Conservation (phyloP, 805 yeast species). For the Scheffersomyces lignosus region DNA sequence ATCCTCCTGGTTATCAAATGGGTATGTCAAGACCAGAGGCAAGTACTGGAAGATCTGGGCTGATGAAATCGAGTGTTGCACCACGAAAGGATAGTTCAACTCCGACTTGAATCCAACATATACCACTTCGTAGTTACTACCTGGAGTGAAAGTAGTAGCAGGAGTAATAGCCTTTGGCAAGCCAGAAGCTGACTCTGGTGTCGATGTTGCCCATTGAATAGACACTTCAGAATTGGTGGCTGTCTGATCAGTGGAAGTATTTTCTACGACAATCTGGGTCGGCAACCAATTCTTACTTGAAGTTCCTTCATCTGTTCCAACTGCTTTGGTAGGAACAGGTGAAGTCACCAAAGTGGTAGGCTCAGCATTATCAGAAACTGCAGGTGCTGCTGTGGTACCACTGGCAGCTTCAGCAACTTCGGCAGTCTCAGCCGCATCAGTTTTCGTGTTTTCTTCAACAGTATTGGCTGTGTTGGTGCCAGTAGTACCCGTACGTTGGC, state of each 20-base stretch:
- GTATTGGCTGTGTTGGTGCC: too few species aligned
- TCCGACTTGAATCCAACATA: constrained; percentile 77
- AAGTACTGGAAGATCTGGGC: constrained; percentile 85
- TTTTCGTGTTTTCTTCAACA: too few species aligned
- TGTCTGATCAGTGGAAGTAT: constrained; percentile 14
- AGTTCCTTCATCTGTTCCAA: constrained; percentile 1
- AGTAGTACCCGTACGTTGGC: too few species aligned
- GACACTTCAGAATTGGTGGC: constrained; percentile 4
- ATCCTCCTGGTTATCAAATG: constrained; percentile 45
- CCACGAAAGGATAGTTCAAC: constrained; percentile 84
- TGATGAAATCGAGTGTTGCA: constrained; percentile 66
- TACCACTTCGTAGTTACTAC: constrained; percentile 50
- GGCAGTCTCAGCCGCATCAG: too few species aligned
- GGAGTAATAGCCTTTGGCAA: constrained; percentile 83
- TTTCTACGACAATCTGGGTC: constrained; percentile 29
- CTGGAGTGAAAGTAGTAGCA: constrained; percentile 46
- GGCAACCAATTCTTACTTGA: constrained; percentile 35
- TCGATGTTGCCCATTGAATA: constrained; percentile 2
- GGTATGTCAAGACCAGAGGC: constrained; percentile 68
- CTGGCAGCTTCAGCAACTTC: too few species aligned
- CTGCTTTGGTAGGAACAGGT: constrained; percentile 16
- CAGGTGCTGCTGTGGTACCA: neutral
- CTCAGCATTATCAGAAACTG: neutral
- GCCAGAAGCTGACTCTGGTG: constrained; percentile 36
- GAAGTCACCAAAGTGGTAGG: constrained; percentile 11